Evolutionary conservation across 192 early-diverging fungal species (phyloP), one percentile per base, ranked within the genome.

Genomic region (Coemansia sp.): DNA sequence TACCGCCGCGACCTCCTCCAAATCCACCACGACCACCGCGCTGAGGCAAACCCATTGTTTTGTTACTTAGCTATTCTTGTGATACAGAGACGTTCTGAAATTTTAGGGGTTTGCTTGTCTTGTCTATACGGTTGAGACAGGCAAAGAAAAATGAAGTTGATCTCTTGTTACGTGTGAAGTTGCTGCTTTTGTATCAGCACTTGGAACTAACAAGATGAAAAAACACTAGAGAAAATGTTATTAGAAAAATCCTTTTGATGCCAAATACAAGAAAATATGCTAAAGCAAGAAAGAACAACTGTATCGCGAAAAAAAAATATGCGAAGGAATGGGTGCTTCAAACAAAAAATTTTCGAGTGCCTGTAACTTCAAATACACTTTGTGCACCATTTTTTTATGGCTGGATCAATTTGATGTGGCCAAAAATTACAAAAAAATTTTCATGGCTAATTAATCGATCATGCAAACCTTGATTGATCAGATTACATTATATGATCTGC

Each of bases 41-140:
- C 75, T 72, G 68, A 74, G 79, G 70, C 70, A 75, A 70, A 70
- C 75, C 75, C 77, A 81, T 79, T 77, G 49, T 68, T 67, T 79
- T 77, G 56, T 70, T 65, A 64, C 56, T 72, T 35, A 63, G 18
- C 58, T 37, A 35, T 66, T 69, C 48, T 61, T 68, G 62, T 57
- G 35, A 37, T 48, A 37, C 55, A 34, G 29, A 31, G 30, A 31
- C 33, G 12, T 57, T 15, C n/a, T 34, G 28, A 12, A n/a, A 18
- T 57, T n/a, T 9, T 20, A 31, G 25, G 18, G 6, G 8, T 57
- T 8, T 57, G 55, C 55, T 57, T 57, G 55, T 34, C 18, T 57
- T 18, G 25, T 57, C 48, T 51, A 51, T 26, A 51, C 31, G 49
- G 49, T 52, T 23, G 15, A 29, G 21, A 52, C 49, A 52, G 49